phyloP scores from a whole-genome alignment of 306 rosid genomes.

The Cucurbita maxima region DNA sequence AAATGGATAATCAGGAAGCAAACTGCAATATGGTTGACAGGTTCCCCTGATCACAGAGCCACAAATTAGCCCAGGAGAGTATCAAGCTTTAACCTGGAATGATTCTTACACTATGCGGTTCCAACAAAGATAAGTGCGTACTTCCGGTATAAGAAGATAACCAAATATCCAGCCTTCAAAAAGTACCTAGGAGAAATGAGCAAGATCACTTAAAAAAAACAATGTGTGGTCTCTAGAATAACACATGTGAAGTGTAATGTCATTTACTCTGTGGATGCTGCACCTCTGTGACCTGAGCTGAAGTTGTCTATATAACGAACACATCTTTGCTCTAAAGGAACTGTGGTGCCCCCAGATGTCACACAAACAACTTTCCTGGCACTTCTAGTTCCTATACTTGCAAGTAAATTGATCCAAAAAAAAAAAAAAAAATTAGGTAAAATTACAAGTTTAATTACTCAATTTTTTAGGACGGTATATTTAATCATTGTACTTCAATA shows the following conservation, averaged over 20 bases:
- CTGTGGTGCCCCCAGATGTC: constrained; percentile 94
- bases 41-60: constrained; percentile 46
- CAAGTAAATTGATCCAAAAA: background rate
- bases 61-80: constrained; percentile 2
- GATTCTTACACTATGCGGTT: background rate
- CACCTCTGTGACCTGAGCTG: constrained; percentile 97
- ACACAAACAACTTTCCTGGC: constrained; percentile 62
- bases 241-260: background rate
- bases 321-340: constrained; percentile 81
- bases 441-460: background rate
- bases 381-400: constrained; percentile 24
- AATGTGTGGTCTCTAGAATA: background rate
- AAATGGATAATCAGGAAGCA: constrained; percentile 85
- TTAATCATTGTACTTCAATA: background rate
- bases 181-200: constrained; percentile 49
- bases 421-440: background rate
- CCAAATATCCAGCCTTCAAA: constrained; percentile 84
- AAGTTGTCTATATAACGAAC: constrained; percentile 89
- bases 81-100: background rate
- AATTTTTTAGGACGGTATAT: background rate
- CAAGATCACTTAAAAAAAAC: background rate
- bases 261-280: constrained; percentile 84
- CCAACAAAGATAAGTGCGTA: background rate
- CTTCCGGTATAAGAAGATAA: constrained; percentile 69
- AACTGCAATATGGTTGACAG: constrained; percentile 76